Percentiles rank a stretch among this genome's conserved stretches.
phyloP scores from a whole-genome alignment of 306 rosid species.

The Dicorynia guianensis region DNA sequence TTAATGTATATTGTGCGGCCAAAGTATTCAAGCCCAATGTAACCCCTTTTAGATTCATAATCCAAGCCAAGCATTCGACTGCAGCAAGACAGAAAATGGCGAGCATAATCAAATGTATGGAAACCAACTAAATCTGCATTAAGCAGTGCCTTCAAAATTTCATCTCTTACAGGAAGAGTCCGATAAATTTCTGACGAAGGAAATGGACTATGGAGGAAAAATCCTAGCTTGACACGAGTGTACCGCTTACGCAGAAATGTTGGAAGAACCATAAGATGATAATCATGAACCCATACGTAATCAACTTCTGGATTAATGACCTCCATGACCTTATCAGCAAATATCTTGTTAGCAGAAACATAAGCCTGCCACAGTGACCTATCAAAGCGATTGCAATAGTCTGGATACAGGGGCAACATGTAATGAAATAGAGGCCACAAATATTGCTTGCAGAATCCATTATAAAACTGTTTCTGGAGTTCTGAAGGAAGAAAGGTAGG shows the following conservation, averaged over 20 bases:
- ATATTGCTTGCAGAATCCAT: slow-evolving; percentile 81
- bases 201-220: slow-evolving; percentile 71
- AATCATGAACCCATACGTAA: slow-evolving; percentile 79
- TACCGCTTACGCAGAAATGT: slow-evolving; percentile 62
- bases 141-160: slow-evolving; percentile 65
- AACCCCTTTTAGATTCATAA: slow-evolving; percentile 70
- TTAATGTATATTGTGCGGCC: slow-evolving; percentile 70
- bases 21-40: slow-evolving; percentile 70
- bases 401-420: slow-evolving; percentile 67
- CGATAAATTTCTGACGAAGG: slow-evolving; percentile 75
- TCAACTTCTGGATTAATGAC: slow-evolving; percentile 64
- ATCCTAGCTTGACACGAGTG: slow-evolving; percentile 62
- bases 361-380: slow-evolving; percentile 70
- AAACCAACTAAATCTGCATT: slow-evolving; percentile 75
- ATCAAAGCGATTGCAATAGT: slow-evolving; percentile 61
- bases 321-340: slow-evolving; percentile 68
- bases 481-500: slow-evolving; percentile 67
- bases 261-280: slow-evolving; percentile 77
- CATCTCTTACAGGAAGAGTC: slow-evolving; percentile 68
- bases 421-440: slow-evolving; percentile 80
- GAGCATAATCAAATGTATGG: slow-evolving; percentile 74
- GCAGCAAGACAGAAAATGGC: slow-evolving; percentile 73
- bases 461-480: slow-evolving; percentile 59
- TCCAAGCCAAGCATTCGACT: slow-evolving; percentile 73
- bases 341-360: slow-evolving; percentile 66